Evolutionary conservation across 2,329 filamentous ascomycete species (phyloP), one percentile per base, ranked within the genome.

Genomic region (Aureobasidium lini): DNA sequence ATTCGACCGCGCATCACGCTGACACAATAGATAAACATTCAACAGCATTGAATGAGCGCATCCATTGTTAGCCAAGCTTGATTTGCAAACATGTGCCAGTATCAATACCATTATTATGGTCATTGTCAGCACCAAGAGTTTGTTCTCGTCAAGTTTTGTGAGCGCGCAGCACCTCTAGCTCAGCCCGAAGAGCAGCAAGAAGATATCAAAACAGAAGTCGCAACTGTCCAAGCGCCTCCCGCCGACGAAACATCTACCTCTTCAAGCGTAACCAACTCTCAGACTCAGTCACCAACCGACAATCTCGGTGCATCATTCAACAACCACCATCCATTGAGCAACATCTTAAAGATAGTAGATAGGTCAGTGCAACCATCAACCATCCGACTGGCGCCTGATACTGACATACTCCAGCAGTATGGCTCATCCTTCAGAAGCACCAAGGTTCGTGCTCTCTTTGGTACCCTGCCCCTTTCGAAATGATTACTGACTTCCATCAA

Each of bases 61-160:
- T 31, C 40, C 52, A 56, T 56, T 56, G 40, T 44, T 29, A 28
- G 15, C 9, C 28, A 7, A 13, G 9, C 15, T 31, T 7, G n/a
- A 23, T 28, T 32, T 16, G 10, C 16, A 34, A 28, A 56, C n/a
- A 72, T 72, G 70, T 72, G 70, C 59, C 61, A 61, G 23, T 70
- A 69, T 65, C 63, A 61, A 46, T 69, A 70, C 57, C 62, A 65
- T 63, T 69, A 67, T 62, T 72, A 65, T 59, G 54, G 62, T 29
- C 54, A 62, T 53, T 72, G 70, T 60, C 61, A 62, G 28, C 70
- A 72, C 59, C 65, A 69, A 43, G 59, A 69, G 44, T 63, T 65
- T 11, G 44, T 67, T n/a, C 62, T 70, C 18, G 49, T 64, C 59
- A 43, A 59, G n/a, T 66, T 63, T 50, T 71, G 69, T 61, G 62